phyloP scores from a whole-genome alignment of 2,329 filamentous ascomycete species.

The Arthrinium phaeospermum region DNA sequence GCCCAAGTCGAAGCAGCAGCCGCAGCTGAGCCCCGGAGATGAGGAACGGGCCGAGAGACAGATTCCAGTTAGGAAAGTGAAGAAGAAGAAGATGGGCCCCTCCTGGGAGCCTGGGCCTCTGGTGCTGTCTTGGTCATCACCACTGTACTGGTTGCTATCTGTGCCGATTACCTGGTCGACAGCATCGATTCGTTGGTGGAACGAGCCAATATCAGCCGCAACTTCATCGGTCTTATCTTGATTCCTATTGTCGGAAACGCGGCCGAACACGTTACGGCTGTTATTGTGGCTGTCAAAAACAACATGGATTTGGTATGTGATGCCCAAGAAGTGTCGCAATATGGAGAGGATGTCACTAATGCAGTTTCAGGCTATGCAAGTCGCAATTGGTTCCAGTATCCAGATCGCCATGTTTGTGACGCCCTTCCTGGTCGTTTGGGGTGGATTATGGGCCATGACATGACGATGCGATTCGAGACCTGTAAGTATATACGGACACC shows the following conservation, averaged over 20 bases:
- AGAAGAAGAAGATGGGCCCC: constrained; percentile 49
- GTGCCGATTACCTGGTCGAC: constrained; percentile 78
- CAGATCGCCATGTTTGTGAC: constrained; percentile 85
- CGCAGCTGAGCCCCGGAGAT: constrained; percentile 22
- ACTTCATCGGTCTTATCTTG: constrained; percentile 79
- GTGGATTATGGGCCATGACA: constrained; percentile 73
- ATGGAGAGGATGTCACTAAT: constrained; percentile 22
- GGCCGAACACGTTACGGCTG: constrained; percentile 81
- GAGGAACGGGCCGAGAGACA: constrained; percentile 41
- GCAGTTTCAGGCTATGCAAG: constrained; percentile 67
- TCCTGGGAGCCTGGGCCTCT: constrained; percentile 69
- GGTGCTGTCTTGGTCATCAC: constrained; percentile 70
- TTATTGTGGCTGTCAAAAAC: constrained; percentile 78
- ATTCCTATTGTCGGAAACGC: constrained; percentile 83
- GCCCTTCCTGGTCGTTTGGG: constrained; percentile 80
- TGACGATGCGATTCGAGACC: constrained; percentile 82
- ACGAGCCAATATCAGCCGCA: constrained; percentile 75
- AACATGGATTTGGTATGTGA: constrained; percentile 67
- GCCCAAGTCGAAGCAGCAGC: constrained; percentile 45
- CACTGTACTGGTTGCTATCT: constrained; percentile 73
- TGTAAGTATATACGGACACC: constrained; percentile 43
- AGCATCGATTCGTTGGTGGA: constrained; percentile 77
- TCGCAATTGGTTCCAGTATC: constrained; percentile 81
- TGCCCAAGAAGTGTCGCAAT: neutral
- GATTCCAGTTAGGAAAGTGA: constrained; percentile 32